Evolutionary conservation across 2,329 filamentous ascomycete genomes (phyloP), one percentile per base, ranked within the genome.

Genomic region (Bretziella fagacearum): DNA sequence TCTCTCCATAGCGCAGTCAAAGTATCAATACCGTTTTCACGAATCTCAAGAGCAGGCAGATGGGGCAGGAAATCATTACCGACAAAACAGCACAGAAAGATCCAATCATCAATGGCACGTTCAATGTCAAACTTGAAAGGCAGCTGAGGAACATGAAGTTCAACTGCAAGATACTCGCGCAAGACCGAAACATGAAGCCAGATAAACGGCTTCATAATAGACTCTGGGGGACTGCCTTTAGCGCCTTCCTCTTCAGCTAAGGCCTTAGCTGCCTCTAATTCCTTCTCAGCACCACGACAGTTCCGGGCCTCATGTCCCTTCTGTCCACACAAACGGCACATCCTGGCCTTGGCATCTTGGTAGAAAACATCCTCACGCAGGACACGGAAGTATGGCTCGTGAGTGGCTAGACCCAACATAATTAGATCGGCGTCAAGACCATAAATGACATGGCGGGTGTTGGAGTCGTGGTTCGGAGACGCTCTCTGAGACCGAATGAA

Each of bases 41-140:
- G 78, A 60, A 98, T 96, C 61, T 96, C 91, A 50, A 98, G 71
- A 56, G 89, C 93, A n/a, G 91, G 91, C 50, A 98, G 69, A 69
- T 98, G 91, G 44, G 91, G 91, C 55, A 98, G 66, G 65, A 98
- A 98, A 67, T 98, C 93, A 63, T 98, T 98, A 54, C 89, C 89
- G 48, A 96, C 89, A 60, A 96, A 96, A 66, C 93, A 96, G 65
- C 89, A 96, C 78, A 96, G 91, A 62, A 96, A 96, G 11, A 96
- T 85, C 91, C 89, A 96, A 60, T 96, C 89, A 62, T 96, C 91
- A 50, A 96, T 74, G 22, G 87, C 87, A 54, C 91, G 79, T 63
- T 98, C 91, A 37, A 98, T 70, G 59, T 98, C 86, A 62, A 93
- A 96, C 47, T 76, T 74, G 63, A 96, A 96, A 1, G 80, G 79